A percentile compares a stretch with the other conserved stretches of the same genome.
These are phyloP conservation scores for Ploettnerulaceae sp. DNA, from an alignment of 2,329 filamentous ascomycete species.

Conservation along the genomic window DNA sequence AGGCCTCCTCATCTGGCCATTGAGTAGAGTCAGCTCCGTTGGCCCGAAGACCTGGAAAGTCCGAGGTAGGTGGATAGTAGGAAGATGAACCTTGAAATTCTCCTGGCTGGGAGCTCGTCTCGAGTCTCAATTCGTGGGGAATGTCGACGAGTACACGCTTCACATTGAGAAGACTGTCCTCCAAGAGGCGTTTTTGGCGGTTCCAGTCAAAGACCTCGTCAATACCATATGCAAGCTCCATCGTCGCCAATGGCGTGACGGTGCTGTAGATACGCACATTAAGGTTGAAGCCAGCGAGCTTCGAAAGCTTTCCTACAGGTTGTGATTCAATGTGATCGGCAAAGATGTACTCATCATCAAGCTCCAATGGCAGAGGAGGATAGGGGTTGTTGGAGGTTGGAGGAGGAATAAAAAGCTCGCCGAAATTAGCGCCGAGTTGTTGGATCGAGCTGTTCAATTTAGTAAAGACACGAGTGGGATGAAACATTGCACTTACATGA, in stretches of 20 bases:
- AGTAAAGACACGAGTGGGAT: slow-evolving; percentile 15
- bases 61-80: slow-evolving; percentile 43
- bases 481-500: slow-evolving; percentile 46
- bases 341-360: slow-evolving; percentile 79
- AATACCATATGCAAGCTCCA: slow-evolving; percentile 78
- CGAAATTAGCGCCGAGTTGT: slow-evolving; percentile 68
- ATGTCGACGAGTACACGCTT: slow-evolving; percentile 64
- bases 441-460: slow-evolving; percentile 57
- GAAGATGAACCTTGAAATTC: slow-evolving; percentile 38
- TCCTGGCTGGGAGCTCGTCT: slow-evolving; percentile 36
- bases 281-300: slow-evolving; percentile 75
- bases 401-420: slow-evolving; percentile 70
- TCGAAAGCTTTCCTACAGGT: slow-evolving; percentile 61
- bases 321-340: slow-evolving; percentile 66
- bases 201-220: slow-evolving; percentile 71
- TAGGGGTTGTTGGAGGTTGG: slow-evolving; percentile 71
- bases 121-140: slow-evolving; percentile 63
- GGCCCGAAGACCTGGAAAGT: slow-evolving; percentile 36
- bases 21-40: slow-evolving; percentile 31
- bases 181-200: slow-evolving; percentile 68
- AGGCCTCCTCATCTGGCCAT: slow-evolving; percentile 9
- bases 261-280: slow-evolving; percentile 74
- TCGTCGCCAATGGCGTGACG: slow-evolving; percentile 72
- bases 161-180: slow-evolving; percentile 64
- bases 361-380: slow-evolving; percentile 72